Evolutionary conservation across 1,284 basidiomycete genomes (phyloP).

Genomic region (Cronartium quercuum): DNA sequence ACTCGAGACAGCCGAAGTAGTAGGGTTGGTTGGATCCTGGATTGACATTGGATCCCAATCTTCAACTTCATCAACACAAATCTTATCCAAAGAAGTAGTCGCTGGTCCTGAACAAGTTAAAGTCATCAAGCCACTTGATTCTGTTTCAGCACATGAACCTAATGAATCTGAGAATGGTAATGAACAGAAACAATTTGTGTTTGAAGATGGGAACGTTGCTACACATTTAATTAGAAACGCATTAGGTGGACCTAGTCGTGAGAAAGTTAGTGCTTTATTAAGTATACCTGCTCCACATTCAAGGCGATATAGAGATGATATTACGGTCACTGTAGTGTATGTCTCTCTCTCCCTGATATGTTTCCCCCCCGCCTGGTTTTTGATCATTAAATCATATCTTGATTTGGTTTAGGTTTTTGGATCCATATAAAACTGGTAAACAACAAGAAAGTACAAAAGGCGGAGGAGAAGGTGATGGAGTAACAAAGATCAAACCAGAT

Average conservation of each 20-base stretch:
- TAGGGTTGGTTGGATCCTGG: slow-evolving; percentile 78
- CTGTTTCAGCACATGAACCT: slow-evolving; percentile 36
- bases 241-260: slow-evolving; percentile 74
- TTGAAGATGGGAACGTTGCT: slow-evolving; percentile 76
- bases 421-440: slow-evolving; percentile 16
- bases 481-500: slow-evolving; percentile 24
- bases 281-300: slow-evolving; percentile 78
- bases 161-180: slow-evolving; percentile 29
- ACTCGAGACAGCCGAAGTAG: slow-evolving; percentile 88
- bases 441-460: neutral
- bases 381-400: neutral
- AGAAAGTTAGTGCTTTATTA: slow-evolving; percentile 62
- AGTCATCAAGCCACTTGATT: slow-evolving; percentile 8
- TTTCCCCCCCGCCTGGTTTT: too few species aligned
- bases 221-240: slow-evolving; percentile 92
- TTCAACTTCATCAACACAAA: neutral
- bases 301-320: slow-evolving; percentile 50
- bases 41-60: slow-evolving; percentile 51
- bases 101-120: slow-evolving; percentile 60
- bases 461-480: slow-evolving; percentile 5
- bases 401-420: slow-evolving; percentile 9
- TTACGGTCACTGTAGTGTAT: slow-evolving; percentile 37
- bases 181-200: slow-evolving; percentile 51
- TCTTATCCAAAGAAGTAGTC: slow-evolving; percentile 38
- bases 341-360: neutral